Conservation (phyloP, 129 eudicot genomes). For the Pittosporum tobira region DNA sequence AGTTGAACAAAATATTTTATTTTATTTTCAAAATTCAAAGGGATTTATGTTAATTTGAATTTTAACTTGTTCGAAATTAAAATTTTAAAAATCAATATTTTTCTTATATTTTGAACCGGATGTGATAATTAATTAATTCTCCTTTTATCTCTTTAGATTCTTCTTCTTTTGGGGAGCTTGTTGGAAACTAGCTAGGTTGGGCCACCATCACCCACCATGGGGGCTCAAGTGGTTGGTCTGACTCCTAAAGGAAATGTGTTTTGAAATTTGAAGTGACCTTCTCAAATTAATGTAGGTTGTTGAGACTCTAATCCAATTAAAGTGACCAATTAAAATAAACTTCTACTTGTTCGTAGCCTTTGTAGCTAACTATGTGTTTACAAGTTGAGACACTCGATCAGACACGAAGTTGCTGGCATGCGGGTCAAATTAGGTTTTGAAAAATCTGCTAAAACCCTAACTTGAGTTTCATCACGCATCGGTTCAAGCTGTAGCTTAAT, state of each 20-base stretch:
- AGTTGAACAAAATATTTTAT: no score
- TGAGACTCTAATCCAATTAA: slow-evolving; percentile 16
- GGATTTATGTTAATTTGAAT: no score
- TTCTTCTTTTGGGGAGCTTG: slow-evolving; percentile 14
- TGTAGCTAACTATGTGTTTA: no score
- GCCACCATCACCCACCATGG: slow-evolving; percentile 32
- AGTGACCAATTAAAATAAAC: background rate
- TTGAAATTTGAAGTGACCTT: slow-evolving; percentile 28
- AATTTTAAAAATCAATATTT: no score
- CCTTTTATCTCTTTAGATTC: background rate
- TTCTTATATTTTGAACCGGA: no score
- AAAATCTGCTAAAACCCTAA: no score
- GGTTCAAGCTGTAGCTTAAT: no score
- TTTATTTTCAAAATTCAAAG: no score
- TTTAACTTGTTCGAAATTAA: no score
- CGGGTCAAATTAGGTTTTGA: background rate
- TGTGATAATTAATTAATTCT: no score
- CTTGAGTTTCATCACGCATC: no score
- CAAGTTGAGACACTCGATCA: no score
- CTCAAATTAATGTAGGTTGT: slow-evolving; percentile 24
- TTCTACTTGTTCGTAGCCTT: background rate
- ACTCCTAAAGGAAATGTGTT: slow-evolving; percentile 26
- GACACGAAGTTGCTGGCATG: background rate
- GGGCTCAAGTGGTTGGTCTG: slow-evolving; percentile 50
- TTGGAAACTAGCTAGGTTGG: slow-evolving; percentile 34